Evolutionary conservation across 345 rosid species (phyloP), one percentile per base, ranked within the genome.

Genomic region (Schrenkiella parvula): DNA sequence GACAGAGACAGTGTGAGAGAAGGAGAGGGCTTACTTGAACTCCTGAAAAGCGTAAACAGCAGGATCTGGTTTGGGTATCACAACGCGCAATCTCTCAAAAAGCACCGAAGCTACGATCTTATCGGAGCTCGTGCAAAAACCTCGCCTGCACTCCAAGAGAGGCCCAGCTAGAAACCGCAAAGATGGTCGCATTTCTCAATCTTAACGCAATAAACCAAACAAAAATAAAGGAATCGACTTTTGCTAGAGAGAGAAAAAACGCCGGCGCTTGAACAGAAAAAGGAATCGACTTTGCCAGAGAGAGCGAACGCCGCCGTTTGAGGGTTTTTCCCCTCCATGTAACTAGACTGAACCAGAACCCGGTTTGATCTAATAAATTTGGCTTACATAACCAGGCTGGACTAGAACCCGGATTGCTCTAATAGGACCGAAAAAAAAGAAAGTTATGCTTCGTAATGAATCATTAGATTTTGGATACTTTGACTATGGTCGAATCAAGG

Each of bases 51-150:
- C 87, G 78, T 87, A 91, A 44, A 89, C 89, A 47, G 82, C 85
- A 8, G 98, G 96, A 71, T 95, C 97, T 22, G 93, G 87, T 80
- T 89, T 86, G 17, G 98, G 99, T 43, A 91, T 73, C 44, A 95
- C 96, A 44, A 95, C 93, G 1, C 96, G 98, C 58, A 91, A 73
- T 74, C 99, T 84, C 89, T 91, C 99, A 58, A 95, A 95, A 43
- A 91, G 80, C 14, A 95, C 98, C n/a, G 96, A 91, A 18, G 98
- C 96, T 26, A 91, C 87, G 25, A 95, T 81, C 72, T 88, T 85
- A 21, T 88, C 90, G 17, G 97, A 72, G 78, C 73, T 82, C 60
- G 91, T 82, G 72, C 84, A 81, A 64, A 88, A 85, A 21, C 86
- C 82, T 63, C 93, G 74, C 31, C 51, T 71, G 17, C 64, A 42